These are phyloP conservation scores for Aspergillus heteromorphus DNA, from an alignment of 495 filamentous ascomycete genomes.

Conservation along the genomic window DNA sequence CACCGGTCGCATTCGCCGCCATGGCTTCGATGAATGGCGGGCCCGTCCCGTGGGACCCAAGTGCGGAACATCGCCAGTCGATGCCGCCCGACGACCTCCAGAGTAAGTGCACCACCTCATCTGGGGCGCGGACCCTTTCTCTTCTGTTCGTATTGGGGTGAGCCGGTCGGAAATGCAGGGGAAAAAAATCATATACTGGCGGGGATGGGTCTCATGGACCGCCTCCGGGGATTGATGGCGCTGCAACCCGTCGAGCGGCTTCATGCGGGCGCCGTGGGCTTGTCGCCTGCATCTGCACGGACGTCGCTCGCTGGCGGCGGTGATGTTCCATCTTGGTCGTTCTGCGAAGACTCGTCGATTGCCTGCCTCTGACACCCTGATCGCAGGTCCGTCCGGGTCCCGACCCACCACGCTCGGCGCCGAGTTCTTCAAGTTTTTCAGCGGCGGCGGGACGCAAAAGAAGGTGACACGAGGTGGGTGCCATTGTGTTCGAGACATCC, in stretches of 20 bases:
- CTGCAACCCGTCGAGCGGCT: no score
- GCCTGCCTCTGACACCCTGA: neutral
- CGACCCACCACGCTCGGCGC: slow-evolving; percentile 20
- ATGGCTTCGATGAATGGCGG: slow-evolving; percentile 19
- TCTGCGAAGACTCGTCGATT: neutral
- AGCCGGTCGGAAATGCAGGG: no score
- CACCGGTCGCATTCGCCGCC: slow-evolving; percentile 19
- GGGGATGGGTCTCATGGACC: no score
- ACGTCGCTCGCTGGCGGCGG: neutral
- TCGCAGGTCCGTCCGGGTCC: slow-evolving; percentile 1
- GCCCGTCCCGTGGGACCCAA: slow-evolving; percentile 14
- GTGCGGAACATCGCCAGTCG: slow-evolving; percentile 12
- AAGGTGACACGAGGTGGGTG: slow-evolving; percentile 33
- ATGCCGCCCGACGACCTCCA: slow-evolving; percentile 7
- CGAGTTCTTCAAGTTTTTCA: slow-evolving; percentile 37
- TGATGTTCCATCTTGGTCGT: neutral
- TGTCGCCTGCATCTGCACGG: neutral
- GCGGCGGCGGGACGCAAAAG: slow-evolving; percentile 23
- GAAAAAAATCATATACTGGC: no score
- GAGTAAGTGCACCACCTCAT: slow-evolving; percentile 8
- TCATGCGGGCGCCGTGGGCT: neutral
- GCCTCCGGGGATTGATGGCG: no score
- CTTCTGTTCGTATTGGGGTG: neutral
- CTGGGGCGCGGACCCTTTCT: neutral
- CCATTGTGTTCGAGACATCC: neutral